Evolutionary conservation across 2,329 filamentous ascomycete genomes (phyloP), one percentile per base, ranked within the genome.

Genomic region (Blumeria graminis): DNA sequence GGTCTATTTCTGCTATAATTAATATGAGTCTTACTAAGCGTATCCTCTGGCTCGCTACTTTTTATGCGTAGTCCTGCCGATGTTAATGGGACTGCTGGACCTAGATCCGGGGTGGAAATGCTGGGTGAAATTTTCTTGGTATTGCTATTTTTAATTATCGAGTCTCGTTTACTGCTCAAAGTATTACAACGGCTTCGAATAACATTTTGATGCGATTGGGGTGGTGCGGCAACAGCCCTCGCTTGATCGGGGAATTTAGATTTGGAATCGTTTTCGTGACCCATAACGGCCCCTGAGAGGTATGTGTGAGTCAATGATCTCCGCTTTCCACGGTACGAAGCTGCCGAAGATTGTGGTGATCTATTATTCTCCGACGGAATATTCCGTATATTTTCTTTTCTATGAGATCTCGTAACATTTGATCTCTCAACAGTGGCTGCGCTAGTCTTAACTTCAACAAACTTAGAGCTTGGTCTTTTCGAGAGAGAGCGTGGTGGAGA

Each of bases 1-100:
- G 85, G 81, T 61, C 90, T 72, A 57, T 88, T 77, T 58, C 89
- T 85, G 16, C 69, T 18, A 13, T 28, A 28, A 28, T 28, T 28
- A 28, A 28, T 28, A 28, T 28, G 22, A 28, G 22, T 28, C 22
- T 28, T 28, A 28, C 22, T 14, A 11, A 51, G 48, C 8, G 34
- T 9, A 51, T 32, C 34, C 8, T 11, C 48, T 34, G 48, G 32
- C 11, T 51, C 48, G n/a, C 48, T 51, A 16, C 48, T 51, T 6
- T 32, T 33, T 13, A 32, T 32, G 32, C 34, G 48, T 33, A 22
- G 22, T 28, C 22, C 22, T 28, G 22, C 22, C 4, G 22, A 28
- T 28, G 22, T 28, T 28, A 28, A 51, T 10, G 32, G 32, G 16
- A 32, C 11, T 51, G 28, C 48, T 9, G 48, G 14, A 14, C 32